phyloP scores from a whole-genome alignment of 1,284 basidiomycete species.

The Takashimella koratensis region DNA sequence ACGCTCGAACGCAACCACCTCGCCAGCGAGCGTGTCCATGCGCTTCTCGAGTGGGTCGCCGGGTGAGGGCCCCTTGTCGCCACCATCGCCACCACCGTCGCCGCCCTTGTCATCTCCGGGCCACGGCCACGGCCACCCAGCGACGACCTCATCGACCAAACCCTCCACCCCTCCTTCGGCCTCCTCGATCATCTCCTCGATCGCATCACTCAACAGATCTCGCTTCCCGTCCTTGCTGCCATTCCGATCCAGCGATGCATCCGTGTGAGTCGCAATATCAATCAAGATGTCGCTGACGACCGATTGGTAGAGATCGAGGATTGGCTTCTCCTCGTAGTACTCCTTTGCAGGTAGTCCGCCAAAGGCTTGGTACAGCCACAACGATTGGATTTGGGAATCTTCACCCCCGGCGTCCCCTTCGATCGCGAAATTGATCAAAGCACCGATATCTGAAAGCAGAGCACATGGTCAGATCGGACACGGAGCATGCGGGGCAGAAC shows the following conservation, averaged over 20 bases:
- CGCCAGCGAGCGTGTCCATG: constrained; percentile 63
- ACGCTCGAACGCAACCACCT: constrained; percentile 76
- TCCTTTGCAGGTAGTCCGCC: constrained; percentile 91
- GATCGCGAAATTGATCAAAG: constrained; percentile 71
- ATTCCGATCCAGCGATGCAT: neutral
- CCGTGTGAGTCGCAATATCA: constrained; percentile 50
- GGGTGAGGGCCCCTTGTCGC: constrained; percentile 7
- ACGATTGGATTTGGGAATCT: constrained; percentile 81
- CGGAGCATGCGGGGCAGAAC: constrained; percentile 2
- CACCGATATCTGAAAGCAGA: constrained; percentile 61
- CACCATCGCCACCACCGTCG: constrained; percentile 32
- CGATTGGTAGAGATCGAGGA: constrained; percentile 66
- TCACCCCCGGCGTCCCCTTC: constrained; percentile 80
- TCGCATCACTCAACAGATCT: constrained; percentile 11
- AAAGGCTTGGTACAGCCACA: constrained; percentile 79
- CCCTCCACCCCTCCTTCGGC: constrained; percentile 19
- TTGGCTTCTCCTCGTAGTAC: constrained; percentile 79
- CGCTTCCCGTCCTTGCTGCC: constrained; percentile 5
- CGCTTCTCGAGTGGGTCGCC: constrained; percentile 42
- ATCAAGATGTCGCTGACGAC: constrained; percentile 67
- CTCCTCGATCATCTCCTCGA: constrained; percentile 22
- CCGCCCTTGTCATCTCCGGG: constrained; percentile 59
- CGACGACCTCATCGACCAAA: constrained; percentile 9
- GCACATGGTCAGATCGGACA: neutral
- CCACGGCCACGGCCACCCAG: constrained; percentile 71